phyloP scores from a whole-genome alignment of 495 filamentous ascomycete genomes.

The Hyaloscypha hepaticicola region DNA sequence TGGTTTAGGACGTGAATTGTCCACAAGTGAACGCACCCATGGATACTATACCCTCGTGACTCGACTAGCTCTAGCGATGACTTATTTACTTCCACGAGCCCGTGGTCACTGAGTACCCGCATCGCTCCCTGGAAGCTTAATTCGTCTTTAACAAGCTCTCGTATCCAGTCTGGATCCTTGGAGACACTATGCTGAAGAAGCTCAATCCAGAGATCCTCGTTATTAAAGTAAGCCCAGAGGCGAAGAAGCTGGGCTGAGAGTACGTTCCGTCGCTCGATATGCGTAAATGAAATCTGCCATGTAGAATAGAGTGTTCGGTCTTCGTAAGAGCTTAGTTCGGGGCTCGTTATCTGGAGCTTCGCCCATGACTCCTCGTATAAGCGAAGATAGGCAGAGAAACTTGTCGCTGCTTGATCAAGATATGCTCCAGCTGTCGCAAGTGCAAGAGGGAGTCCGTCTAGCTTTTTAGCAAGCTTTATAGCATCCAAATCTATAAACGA shows the following conservation, averaged over 20 bases:
- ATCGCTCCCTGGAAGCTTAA: conserved; percentile 24
- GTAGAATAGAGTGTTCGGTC: no score
- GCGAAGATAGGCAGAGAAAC: conserved; percentile 26
- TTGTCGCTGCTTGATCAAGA: conserved; percentile 31
- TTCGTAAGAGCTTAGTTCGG: no score
- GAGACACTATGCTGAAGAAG: conserved; percentile 23
- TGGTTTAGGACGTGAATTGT: conserved; percentile 36
- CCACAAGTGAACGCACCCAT: conserved; percentile 41
- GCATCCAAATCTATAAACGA: conserved; percentile 26
- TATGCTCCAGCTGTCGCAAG: no score
- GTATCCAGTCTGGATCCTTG: conserved; percentile 19
- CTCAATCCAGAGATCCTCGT: no score
- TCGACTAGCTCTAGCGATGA: conserved; percentile 24
- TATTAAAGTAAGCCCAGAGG: no score
- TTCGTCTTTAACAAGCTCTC: conserved; percentile 19
- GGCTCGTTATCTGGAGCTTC: conserved; percentile 30
- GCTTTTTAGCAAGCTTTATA: conserved; percentile 28
- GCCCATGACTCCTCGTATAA: conserved; percentile 33
- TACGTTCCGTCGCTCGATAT: no score
- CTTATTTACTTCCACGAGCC: no score
- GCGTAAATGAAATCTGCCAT: no score
- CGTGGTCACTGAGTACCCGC: conserved; percentile 32
- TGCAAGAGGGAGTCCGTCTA: no score
- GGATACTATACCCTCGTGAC: conserved; percentile 37
- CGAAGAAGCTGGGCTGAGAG: no score